Percentiles rank a stretch among this genome's conserved stretches.
Conservation (phyloP, 495 filamentous ascomycete genomes). For the Aspergillus nidulans region DNA sequence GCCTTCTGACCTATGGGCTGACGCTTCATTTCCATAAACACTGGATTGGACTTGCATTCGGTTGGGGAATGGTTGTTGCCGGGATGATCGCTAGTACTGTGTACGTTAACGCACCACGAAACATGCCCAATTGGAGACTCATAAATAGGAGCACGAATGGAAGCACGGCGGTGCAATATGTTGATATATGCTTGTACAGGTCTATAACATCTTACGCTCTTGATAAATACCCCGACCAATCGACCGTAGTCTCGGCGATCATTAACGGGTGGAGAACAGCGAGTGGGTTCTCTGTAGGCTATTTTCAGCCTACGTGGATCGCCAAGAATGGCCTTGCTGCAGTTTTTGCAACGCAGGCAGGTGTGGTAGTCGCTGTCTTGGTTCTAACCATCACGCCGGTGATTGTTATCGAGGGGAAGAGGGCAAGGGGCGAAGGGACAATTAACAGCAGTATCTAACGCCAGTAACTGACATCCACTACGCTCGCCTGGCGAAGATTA, state of each 20-base stretch:
- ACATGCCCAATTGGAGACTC: constrained; percentile 34
- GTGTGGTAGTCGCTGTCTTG: constrained; percentile 29
- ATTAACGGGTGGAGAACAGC: constrained; percentile 43
- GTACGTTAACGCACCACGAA: constrained; percentile 36
- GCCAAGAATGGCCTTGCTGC: constrained; percentile 33
- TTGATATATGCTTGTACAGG: no score
- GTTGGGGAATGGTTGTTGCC: constrained; percentile 38
- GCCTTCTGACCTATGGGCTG: constrained; percentile 33
- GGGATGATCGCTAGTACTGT: constrained; percentile 36
- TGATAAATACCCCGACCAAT: no score
- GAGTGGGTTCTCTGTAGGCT: constrained; percentile 43
- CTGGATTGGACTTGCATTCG: constrained; percentile 38
- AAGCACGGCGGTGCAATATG: no score
- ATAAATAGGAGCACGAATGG: no score
- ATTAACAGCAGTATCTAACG: no score
- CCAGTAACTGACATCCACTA: no score
- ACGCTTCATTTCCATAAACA: constrained; percentile 32
- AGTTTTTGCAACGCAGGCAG: constrained; percentile 43
- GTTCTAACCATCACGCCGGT: constrained; percentile 33
- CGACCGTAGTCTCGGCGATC: constrained; percentile 38
- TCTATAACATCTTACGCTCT: no score
- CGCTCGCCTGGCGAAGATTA: no score
- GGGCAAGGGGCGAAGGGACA: constrained; percentile 8
- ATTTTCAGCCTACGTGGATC: constrained; percentile 46
- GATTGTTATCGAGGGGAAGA: constrained; percentile 12